Percentiles rank a stretch among this genome's conserved stretches.
These are phyloP conservation scores for Cystobasidium ongulense DNA, from an alignment of 768 basidiomycete genomes.

Conservation along the genomic window DNA sequence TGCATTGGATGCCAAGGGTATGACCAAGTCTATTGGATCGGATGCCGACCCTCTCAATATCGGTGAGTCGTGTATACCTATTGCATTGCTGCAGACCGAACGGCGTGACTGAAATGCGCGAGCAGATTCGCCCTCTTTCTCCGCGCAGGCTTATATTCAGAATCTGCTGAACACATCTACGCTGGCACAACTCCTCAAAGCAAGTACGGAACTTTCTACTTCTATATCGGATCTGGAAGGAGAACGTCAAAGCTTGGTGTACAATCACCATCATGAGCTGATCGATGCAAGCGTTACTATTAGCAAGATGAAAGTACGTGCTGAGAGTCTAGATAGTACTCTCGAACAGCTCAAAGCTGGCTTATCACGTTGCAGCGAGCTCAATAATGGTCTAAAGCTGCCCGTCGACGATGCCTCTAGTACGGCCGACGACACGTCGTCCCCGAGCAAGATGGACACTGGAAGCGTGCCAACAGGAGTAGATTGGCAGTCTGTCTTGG, in stretches of 20 bases:
- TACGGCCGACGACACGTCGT: slow-evolving; percentile 33
- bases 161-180: slow-evolving; percentile 18
- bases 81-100: not conserved
- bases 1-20: not conserved
- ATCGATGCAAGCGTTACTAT: slow-evolving; percentile 91
- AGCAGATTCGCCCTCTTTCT: slow-evolving; percentile 22
- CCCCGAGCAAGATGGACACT: not conserved
- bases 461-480: not conserved
- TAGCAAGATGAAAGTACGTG: slow-evolving; percentile 78
- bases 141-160: slow-evolving; percentile 4
- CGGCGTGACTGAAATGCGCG: not conserved
- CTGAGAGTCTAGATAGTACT: slow-evolving; percentile 74
- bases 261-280: slow-evolving; percentile 90
- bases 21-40: not conserved
- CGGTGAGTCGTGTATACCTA: not conserved
- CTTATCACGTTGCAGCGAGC: slow-evolving; percentile 40
- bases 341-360: slow-evolving; percentile 58
- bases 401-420: slow-evolving; percentile 24
- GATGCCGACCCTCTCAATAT: slow-evolving; percentile 19
- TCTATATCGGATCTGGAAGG: slow-evolving; percentile 81
- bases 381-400: slow-evolving; percentile 29
- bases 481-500: slow-evolving; percentile 10
- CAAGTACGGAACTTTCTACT: slow-evolving; percentile 70
- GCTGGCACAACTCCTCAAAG: slow-evolving; percentile 54
- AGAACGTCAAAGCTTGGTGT: slow-evolving; percentile 82